A percentile compares a stretch with the other conserved stretches of the same genome.
These are phyloP conservation scores for Cryptosporidium sp. DNA, from an alignment of 169 alveolate genomes.

Conservation along the genomic window DNA sequence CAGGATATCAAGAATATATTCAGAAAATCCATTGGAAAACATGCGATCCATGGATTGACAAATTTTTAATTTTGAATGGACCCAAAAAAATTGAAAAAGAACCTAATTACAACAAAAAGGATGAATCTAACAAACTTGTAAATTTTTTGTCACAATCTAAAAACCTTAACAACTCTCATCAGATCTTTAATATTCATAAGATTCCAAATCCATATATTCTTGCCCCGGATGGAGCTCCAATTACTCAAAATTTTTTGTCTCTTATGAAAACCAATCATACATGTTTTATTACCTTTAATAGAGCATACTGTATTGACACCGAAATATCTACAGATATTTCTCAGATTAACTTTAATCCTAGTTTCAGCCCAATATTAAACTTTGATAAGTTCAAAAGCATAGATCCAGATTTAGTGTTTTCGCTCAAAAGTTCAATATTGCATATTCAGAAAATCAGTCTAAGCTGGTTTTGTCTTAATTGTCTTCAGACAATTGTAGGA, in stretches of 20 bases:
- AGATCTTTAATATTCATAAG: neutral
- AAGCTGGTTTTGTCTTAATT: constrained; percentile 63
- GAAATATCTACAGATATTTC: neutral
- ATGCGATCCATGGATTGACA: neutral
- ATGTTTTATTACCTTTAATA: neutral
- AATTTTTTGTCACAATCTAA: neutral
- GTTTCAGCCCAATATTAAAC: neutral
- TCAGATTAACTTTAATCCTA: neutral
- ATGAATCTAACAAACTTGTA: neutral
- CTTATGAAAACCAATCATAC: neutral
- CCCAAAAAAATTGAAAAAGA: neutral
- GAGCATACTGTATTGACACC: constrained; percentile 36
- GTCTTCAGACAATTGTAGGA: constrained; percentile 3
- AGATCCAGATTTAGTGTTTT: constrained; percentile 36
- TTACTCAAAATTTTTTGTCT: constrained; percentile 2
- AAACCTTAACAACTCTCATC: neutral
- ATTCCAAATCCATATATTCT: constrained; percentile 62
- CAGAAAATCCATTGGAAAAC: neutral
- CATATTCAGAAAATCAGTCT: constrained; percentile 33
- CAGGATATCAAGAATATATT: neutral
- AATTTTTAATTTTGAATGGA: neutral
- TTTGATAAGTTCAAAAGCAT: neutral
- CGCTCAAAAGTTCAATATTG: constrained; percentile 30
- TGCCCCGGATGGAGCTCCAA: constrained; percentile 75
- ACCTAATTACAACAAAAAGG: neutral